Base-by-base conservation (phyloP, 306 rosid genomes). In the Abrus precatorius region DNA sequence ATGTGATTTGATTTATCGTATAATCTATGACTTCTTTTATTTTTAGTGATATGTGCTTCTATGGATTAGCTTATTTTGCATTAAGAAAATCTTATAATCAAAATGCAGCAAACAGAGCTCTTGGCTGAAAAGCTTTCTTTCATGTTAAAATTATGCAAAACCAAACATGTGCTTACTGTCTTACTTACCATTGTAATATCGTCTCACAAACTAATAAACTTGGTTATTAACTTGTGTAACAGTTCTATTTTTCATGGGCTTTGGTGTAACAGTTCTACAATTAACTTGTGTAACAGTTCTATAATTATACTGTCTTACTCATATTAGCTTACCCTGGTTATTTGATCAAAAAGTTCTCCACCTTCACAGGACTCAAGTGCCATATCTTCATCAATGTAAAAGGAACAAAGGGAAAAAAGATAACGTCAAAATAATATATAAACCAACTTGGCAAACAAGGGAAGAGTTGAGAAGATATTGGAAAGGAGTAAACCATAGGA, bases 281-380 rank as follows among this genome's bases (percentile, higher is more conserved):
- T 59, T 75, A 77, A 83, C 98, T 90, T 88, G 52, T 36, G 52
- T 47, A 10, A 47, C 2, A 1, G 12, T 10, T 47, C 40, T 4
- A 47, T 2, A 47, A n/a, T n/a, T n/a, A n/a, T n/a, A n/a, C n/a
- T n/a, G n/a, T n/a, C n/a, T n/a, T n/a, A n/a, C n/a, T n/a, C n/a
- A n/a, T n/a, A 54, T 59, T 75, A 77, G 84, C 98, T 90, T 88
- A 96, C 99, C 97, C 98, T 92, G 80, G 91, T 91, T 86, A 96
- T 96, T 87, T 93, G 99, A 84, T 96, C 99, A 88, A 96, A 96
- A 80, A 96, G 99, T 65, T 96, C 99, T 83, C 99, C 99, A 45
- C 99, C 99, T 90, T 96, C 99, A 80, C 99, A 96, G 79, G 99
- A 96, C 80, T 96, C 99, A 81, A 96, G 94, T 70, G 98, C 99